These are phyloP conservation scores for Microsporum audouinii DNA, from an alignment of 2,329 filamentous ascomycete genomes.

Conservation along the genomic window DNA sequence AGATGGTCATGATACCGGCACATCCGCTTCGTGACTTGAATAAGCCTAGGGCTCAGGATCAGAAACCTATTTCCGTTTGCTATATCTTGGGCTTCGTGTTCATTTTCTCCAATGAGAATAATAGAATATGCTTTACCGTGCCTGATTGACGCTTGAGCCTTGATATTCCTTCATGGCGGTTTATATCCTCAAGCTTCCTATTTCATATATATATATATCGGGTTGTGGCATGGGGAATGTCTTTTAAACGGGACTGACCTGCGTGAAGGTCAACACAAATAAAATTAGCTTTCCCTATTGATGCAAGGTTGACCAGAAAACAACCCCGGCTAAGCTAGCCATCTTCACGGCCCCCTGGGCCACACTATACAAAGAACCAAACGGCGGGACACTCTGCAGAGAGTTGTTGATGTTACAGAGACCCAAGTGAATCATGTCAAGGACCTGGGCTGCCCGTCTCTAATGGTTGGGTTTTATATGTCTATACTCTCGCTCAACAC, in stretches of 20 bases:
- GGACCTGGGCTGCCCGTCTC: not conserved
- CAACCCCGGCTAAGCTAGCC: slow-evolving; percentile 14
- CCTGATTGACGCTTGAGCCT: not conserved
- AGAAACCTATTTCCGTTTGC: not conserved
- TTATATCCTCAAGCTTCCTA: not conserved
- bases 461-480: not conserved
- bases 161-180: not conserved
- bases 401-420: not conserved
- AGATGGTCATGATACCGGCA: not conserved
- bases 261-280: not conserved
- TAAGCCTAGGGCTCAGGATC: not conserved
- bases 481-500: not conserved
- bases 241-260: not conserved
- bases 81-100: not conserved
- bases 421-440: not conserved
- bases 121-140: not conserved
- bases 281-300: slow-evolving; percentile 4
- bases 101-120: not conserved
- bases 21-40: not conserved
- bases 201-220: not conserved
- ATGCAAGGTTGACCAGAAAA: slow-evolving; percentile 26
- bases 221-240: not conserved
- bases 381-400: not conserved
- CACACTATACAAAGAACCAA: not conserved
- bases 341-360: slow-evolving; percentile 6